These are phyloP conservation scores for Boletus reticuloceps DNA, from an alignment of 768 basidiomycete genomes.

Conservation along the genomic window DNA sequence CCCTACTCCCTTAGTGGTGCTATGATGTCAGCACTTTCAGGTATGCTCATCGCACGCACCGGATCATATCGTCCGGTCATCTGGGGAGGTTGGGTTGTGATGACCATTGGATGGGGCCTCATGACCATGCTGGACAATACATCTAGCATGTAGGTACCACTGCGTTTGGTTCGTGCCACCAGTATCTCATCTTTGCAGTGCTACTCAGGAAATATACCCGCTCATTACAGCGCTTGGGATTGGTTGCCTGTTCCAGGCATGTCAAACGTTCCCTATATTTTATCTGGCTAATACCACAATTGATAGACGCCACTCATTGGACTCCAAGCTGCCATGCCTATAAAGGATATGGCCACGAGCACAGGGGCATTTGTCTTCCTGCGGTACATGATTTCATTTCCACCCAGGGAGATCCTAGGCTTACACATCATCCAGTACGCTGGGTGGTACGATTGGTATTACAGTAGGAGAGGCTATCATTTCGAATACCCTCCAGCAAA, in stretches of 20 bases:
- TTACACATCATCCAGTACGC: constrained; percentile 40
- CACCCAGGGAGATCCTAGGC: not conserved
- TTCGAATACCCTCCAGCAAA: constrained; percentile 43
- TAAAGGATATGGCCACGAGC: constrained; percentile 41
- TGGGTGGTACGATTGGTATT: constrained; percentile 76
- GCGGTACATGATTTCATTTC: constrained; percentile 15
- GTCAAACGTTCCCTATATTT: not conserved
- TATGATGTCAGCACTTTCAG: constrained; percentile 18
- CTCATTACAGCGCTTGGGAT: constrained; percentile 33
- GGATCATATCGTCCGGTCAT: constrained; percentile 33
- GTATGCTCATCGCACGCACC: constrained; percentile 23
- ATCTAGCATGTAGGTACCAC: constrained; percentile 26
- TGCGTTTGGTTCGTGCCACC: not conserved
- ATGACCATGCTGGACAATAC: constrained; percentile 36
- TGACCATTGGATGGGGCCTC: constrained; percentile 36
- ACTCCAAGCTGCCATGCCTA: constrained; percentile 46
- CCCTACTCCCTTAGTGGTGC: constrained; percentile 32
- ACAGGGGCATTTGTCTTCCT: constrained; percentile 38
- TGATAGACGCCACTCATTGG: constrained; percentile 31
- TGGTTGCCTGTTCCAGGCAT: constrained; percentile 36
- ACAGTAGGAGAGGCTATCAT: constrained; percentile 72
- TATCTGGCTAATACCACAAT: not conserved
- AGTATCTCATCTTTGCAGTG: constrained; percentile 17
- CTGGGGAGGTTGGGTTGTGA: constrained; percentile 29
- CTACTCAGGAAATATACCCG: constrained; percentile 31